A percentile compares a stretch with the other conserved stretches of the same genome.
Conservation (phyloP, 1,284 basidiomycete genomes). For the Microbotryum lychnidis-dioicae region DNA sequence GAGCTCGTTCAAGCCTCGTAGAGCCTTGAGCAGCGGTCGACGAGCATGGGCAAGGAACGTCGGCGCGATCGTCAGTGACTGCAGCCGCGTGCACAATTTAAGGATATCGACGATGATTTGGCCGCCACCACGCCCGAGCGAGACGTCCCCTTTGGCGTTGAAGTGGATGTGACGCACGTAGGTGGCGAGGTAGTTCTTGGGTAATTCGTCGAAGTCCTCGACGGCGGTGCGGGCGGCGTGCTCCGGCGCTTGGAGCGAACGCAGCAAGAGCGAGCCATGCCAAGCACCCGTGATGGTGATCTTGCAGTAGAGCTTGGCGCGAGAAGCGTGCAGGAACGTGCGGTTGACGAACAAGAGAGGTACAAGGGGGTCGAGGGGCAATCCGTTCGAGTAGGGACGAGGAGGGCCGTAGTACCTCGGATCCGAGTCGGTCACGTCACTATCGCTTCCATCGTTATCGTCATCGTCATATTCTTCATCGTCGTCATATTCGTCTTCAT, state of each 20-base stretch:
- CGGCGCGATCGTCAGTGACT: conserved; percentile 16
- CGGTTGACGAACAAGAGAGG: conserved; percentile 29
- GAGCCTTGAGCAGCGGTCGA: conserved; percentile 14
- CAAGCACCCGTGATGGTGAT: conserved; percentile 2
- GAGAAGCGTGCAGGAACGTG: conserved; percentile 29
- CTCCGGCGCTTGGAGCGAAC: conserved; percentile 9
- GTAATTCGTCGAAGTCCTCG: not conserved
- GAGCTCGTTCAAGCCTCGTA: conserved; percentile 15
- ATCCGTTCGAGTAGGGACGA: conserved; percentile 25
- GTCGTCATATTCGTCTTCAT: conserved; percentile 1
- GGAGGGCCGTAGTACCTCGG: not conserved
- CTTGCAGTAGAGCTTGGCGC: conserved; percentile 24
- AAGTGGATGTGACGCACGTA: conserved; percentile 14
- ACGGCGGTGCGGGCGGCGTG: conserved; percentile 7
- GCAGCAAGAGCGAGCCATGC: conserved; percentile 19
- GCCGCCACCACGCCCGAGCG: conserved; percentile 25
- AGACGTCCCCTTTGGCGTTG: not conserved
- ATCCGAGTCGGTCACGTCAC: not conserved
- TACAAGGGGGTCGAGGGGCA: conserved; percentile 28
- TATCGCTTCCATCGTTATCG: not conserved
- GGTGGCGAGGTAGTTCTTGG: conserved; percentile 14
- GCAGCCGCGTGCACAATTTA: conserved; percentile 15
- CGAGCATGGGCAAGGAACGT: conserved; percentile 11
- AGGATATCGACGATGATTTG: conserved; percentile 22
- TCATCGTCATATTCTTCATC: not conserved